Conservation (phyloP, 306 rosid species). For the Cucurbita maxima region DNA sequence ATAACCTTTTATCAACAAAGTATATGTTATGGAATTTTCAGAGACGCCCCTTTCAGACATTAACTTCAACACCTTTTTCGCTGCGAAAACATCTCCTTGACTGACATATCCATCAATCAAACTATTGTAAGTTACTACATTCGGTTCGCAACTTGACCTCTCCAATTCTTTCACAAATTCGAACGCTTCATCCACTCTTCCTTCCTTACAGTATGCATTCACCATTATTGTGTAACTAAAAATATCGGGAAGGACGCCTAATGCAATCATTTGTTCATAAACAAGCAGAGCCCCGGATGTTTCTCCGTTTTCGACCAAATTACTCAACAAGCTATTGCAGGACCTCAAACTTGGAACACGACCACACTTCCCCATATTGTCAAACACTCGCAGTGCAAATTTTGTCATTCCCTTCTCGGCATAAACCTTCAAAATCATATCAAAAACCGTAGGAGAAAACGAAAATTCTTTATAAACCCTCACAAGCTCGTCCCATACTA, state of each 20-base stretch:
- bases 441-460: constrained; percentile 47
- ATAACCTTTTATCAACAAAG: constrained; percentile 47
- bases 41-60: constrained; percentile 39
- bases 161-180: constrained; percentile 44
- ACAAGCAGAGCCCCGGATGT: constrained; percentile 23
- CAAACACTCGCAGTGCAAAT: constrained; percentile 58
- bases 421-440: constrained; percentile 50
- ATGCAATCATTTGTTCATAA: constrained; percentile 38
- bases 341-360: constrained; percentile 52
- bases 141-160: constrained; percentile 38
- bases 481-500: constrained; percentile 35
- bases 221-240: constrained; percentile 49
- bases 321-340: constrained; percentile 55
- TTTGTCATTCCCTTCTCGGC: constrained; percentile 46
- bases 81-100: constrained; percentile 40
- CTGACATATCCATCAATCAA: constrained; percentile 52
- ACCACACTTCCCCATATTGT: constrained; percentile 45
- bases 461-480: constrained; percentile 27
- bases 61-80: constrained; percentile 28
- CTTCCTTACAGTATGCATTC: constrained; percentile 44
- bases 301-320: constrained; percentile 35
- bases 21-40: constrained; percentile 43
- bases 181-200: constrained; percentile 29
- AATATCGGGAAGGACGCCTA: constrained; percentile 49
- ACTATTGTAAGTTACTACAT: constrained; percentile 50